phyloP scores from a whole-genome alignment of 129 eudicot genomes.

The Flaveria bidentis region DNA sequence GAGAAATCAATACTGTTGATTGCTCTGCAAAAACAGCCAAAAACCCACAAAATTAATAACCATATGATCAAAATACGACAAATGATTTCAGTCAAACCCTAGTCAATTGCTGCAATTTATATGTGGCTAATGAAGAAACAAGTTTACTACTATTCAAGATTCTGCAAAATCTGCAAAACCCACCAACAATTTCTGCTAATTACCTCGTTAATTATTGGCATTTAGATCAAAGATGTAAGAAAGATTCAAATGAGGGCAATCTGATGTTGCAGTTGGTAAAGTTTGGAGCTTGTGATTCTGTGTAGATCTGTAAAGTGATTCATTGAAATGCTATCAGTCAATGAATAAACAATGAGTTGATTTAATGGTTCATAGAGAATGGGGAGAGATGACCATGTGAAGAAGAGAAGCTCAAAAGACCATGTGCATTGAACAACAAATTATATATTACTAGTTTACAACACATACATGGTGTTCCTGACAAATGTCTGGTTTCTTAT shows the following conservation, averaged over 20 bases:
- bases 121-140: slow-evolving; percentile 7
- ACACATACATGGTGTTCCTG: slow-evolving; percentile 40
- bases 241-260: slow-evolving; percentile 27
- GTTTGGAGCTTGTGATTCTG: slow-evolving; percentile 24
- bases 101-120: too few species aligned
- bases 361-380: slow-evolving; percentile 12
- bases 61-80: neutral
- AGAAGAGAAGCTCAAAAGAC: slow-evolving; percentile 51
- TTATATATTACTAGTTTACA: slow-evolving; percentile 11
- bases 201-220: slow-evolving; percentile 14
- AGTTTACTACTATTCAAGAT: slow-evolving; percentile 12
- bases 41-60: neutral
- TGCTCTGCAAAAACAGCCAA: neutral
- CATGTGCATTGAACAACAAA: slow-evolving; percentile 59
- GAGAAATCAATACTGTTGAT: neutral
- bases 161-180: slow-evolving; percentile 7
- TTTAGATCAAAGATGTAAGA: slow-evolving; percentile 19
- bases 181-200: slow-evolving; percentile 1
- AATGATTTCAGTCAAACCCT: neutral
- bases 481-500: slow-evolving; percentile 32
- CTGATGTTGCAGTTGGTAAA: neutral
- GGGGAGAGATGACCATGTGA: slow-evolving; percentile 53
- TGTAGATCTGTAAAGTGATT: slow-evolving; percentile 71
- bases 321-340: slow-evolving; percentile 38
- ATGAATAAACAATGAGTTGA: slow-evolving; percentile 41